Base-by-base conservation (phyloP, 2,329 filamentous ascomycete species). In the Aspergillus piperis region DNA sequence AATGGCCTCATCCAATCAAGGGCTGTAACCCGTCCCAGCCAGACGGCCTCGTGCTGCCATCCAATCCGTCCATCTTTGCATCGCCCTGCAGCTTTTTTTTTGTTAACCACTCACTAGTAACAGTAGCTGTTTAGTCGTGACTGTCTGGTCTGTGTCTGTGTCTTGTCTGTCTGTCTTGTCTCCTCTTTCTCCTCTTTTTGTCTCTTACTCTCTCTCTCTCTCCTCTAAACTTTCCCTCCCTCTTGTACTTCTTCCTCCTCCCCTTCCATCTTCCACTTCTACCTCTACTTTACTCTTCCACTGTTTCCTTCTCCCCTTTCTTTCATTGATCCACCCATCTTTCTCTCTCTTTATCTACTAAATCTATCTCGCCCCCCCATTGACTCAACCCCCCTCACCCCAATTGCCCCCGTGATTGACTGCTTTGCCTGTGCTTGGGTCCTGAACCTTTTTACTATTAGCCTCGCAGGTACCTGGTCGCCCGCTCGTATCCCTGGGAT, bases 171-270 rank as follows among this genome's bases (percentile, higher is more conserved):
- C 25, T 23, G 36, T 44, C 52, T 54, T 25, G 13, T 38, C 51
- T 60, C 51, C 58, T 63, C 47, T 57, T 62, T 59, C 56, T 48
- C 44, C 27, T 53, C 57, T 50, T 55, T 58, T 60, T 13, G 32
- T 36, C 57, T 62, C 36, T 27, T 30, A 11, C 36, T 52, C n/a
- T 19, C 21, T 52, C 21, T 23, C 38, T 55, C 65, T 63, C 63
- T 66, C 62, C 64, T 66, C 60, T 36, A 36, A 36, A 36, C 32
- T 64, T 66, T 65, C 62, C 63, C 60, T 64, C 70, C 64, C 64
- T 64, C 64, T 67, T 62, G 60, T 47, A 61, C 39, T 57, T 54
- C 15, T 57, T 49, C 61, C 62, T 62, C 64, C 30, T 65, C 41
- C 59, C 50, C 51, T 23, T 36, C 32, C 52, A 51, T 60, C 57